phyloP scores from a whole-genome alignment of 257 asterid genomes.

The Petunia secreta region DNA sequence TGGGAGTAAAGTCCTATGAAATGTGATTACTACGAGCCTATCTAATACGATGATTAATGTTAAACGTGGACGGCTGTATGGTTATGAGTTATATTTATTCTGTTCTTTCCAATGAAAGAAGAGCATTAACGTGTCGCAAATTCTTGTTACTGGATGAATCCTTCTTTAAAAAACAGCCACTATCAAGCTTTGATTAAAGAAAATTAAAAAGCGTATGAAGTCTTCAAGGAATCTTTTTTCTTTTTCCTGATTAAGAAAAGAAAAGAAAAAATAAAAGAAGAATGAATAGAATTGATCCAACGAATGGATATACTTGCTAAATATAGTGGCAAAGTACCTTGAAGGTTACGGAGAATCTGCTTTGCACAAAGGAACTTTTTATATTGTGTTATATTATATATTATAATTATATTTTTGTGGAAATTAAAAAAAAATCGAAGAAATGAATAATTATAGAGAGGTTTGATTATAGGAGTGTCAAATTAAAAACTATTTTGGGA shows the following conservation, averaged over 20 bases:
- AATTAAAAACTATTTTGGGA: not conserved
- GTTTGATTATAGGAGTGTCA: not conserved
- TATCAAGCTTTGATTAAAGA: not conserved
- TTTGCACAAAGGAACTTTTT: not conserved
- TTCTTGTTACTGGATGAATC: not conserved
- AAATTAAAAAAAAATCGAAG: no score
- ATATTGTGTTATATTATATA: no score
- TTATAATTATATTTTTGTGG: no score
- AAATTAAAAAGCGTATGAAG: not conserved
- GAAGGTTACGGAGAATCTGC: not conserved
- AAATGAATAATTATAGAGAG: no score
- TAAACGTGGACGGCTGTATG: slow-evolving; percentile 7
- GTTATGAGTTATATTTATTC: not conserved
- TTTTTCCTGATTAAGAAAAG: slow-evolving; percentile 16
- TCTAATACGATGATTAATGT: not conserved
- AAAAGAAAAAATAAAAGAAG: not conserved
- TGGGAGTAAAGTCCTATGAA: no score
- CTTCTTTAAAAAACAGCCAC: not conserved
- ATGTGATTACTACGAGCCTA: no score
- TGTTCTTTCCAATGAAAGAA: not conserved
- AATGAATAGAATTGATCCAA: not conserved
- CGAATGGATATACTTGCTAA: not conserved
- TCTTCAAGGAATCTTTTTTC: slow-evolving; percentile 10
- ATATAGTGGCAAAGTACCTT: slow-evolving; percentile 1
- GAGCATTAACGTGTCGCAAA: not conserved